phyloP scores from a whole-genome alignment of 163 green algal genomes.

The Scenedesmus sp. region DNA sequence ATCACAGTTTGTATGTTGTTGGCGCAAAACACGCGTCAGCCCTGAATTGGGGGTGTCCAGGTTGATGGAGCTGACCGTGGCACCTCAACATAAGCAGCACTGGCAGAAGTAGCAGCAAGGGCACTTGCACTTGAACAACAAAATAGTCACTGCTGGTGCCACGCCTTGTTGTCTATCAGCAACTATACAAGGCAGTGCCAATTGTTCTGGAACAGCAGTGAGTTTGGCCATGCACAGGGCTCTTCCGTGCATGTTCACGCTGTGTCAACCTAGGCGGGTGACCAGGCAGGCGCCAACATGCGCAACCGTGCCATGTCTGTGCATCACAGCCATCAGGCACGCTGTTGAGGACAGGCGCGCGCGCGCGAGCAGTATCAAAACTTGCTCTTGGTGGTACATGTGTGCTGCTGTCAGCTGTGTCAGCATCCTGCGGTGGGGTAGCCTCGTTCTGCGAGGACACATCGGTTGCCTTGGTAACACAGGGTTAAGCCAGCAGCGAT shows the following conservation, averaged over 20 bases:
- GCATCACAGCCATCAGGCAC: background rate
- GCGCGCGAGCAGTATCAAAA: background rate
- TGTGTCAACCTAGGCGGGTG: background rate
- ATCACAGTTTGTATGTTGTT: background rate
- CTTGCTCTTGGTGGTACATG: background rate
- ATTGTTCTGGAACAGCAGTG: no score
- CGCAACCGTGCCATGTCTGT: background rate
- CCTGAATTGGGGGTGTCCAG: no score
- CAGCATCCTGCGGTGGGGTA: slow-evolving; percentile 34
- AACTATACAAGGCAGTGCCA: no score
- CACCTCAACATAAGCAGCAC: no score
- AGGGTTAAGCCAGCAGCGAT: slow-evolving; percentile 19
- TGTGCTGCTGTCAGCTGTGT: no score
- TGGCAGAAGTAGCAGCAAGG: no score
- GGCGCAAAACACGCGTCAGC: background rate
- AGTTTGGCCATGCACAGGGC: background rate
- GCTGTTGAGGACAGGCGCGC: no score
- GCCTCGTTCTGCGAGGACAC: background rate
- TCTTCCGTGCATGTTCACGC: background rate
- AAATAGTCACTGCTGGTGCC: no score
- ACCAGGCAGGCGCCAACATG: background rate
- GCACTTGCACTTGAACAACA: no score
- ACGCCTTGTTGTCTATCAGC: no score
- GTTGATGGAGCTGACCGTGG: no score
- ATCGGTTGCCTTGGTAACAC: background rate